Evolutionary conservation across 2,329 filamentous ascomycete species (phyloP), one percentile per base, ranked within the genome.

Genomic region (Phyllosticta citriasiana): DNA sequence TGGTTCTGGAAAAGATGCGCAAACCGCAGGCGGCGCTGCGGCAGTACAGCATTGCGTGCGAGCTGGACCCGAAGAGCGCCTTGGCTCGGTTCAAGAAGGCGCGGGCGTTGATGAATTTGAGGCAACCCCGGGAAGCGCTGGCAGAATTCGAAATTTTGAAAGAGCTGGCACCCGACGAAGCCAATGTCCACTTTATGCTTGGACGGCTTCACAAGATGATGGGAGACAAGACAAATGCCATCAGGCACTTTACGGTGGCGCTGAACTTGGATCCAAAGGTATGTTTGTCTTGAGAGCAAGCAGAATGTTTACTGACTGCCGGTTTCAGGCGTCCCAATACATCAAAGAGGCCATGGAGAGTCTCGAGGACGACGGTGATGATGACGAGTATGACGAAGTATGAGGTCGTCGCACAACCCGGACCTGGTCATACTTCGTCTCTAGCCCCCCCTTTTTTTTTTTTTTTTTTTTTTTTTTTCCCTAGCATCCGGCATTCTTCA

Each of bases 261-360:
- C 79, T 97, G 70, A 96, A 96, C 74, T 78, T 99, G 69, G 94
- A 99, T 79, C 94, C 93, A 30, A 97, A 97, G 86, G 93, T 95
- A 79, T 53, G 19, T 63, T 52, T 27, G 35, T 52, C 19, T 1
- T 55, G 40, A 53, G 27, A 16, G 19, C n/a, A 16, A 1, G 26
- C 12, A 55, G 9, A 27, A 25, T 7, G 26, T 40, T 55, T 62
- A 57, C 62, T 69, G 53, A 67, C 64, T 62, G 19, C 57, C 27
- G 9, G 55, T 7, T 35, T n/a, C 66, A 96, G 92, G 91, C 93
- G 68, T 91, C 90, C 66, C 88, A 89, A 65, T 88, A 91, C 73
- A 97, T 99, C 75, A 99, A 97, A 76, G 91, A 96, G 72, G 91
- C 91, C 19, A 97, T 99, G 77, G 93, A 97, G 78, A 88, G 87